Evolutionary conservation across 768 basidiomycete species (phyloP).

Genomic region (Termitomyces sp.): DNA sequence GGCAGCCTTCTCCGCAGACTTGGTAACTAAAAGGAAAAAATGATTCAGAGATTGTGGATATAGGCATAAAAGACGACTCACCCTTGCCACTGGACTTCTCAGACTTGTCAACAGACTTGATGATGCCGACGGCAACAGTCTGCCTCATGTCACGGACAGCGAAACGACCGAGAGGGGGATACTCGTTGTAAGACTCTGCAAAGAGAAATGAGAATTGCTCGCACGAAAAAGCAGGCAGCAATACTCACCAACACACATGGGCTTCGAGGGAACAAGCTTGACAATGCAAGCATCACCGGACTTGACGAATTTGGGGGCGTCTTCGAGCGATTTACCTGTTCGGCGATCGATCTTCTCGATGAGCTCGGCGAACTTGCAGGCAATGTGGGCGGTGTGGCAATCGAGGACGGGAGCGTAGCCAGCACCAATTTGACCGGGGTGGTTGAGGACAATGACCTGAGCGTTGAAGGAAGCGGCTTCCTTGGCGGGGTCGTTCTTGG

Average conservation of each 20-base stretch:
- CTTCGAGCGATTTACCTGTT: slow-evolving; percentile 90
- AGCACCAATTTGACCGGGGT: slow-evolving; percentile 99
- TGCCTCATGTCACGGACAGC: slow-evolving; percentile 99
- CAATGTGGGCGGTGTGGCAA: slow-evolving; percentile 99
- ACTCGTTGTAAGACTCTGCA: slow-evolving; percentile 84
- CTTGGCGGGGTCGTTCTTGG: slow-evolving; percentile 99
- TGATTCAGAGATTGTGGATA: not conserved
- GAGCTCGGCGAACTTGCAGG: slow-evolving; percentile 98
- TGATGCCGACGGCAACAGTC: slow-evolving; percentile 98
- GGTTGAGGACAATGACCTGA: slow-evolving; percentile 99
- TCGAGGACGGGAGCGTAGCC: slow-evolving; percentile 99
- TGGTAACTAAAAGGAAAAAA: slow-evolving; percentile 55
- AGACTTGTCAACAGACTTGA: slow-evolving; percentile 96
- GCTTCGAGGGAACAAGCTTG: slow-evolving; percentile 95
- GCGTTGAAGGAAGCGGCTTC: slow-evolving; percentile 99
- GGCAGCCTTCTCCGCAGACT: slow-evolving; percentile 93
- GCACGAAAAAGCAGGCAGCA: not conserved
- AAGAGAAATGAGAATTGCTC: not conserved
- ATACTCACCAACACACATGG: slow-evolving; percentile 54
- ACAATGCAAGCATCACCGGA: slow-evolving; percentile 99
- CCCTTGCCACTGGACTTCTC: slow-evolving; percentile 87
- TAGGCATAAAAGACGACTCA: slow-evolving; percentile 23
- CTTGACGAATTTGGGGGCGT: slow-evolving; percentile 95
- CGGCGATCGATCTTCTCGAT: slow-evolving; percentile 99
- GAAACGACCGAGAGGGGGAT: slow-evolving; percentile 99